These are phyloP conservation scores for Achlya hypogyna DNA, from an alignment of 352 stramenopile genomes.

Conservation along the genomic window DNA sequence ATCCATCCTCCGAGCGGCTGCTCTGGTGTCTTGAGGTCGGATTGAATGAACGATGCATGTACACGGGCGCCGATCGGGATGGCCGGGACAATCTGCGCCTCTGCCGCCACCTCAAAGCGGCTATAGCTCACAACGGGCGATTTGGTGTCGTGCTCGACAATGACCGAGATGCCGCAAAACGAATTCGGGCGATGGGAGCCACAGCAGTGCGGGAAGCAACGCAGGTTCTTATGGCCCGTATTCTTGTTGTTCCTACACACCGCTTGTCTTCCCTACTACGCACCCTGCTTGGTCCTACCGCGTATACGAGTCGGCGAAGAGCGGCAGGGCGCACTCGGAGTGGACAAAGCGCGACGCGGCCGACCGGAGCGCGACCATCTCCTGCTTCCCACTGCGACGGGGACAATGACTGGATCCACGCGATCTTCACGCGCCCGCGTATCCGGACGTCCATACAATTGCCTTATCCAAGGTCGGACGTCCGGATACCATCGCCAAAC, in stretches of 20 bases:
- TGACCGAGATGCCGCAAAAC: constrained; percentile 67
- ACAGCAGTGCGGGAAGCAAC: constrained; percentile 76
- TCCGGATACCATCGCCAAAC: neutral
- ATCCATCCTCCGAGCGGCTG: constrained; percentile 47
- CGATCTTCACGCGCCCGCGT: neutral
- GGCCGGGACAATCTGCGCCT: constrained; percentile 15
- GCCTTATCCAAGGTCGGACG: neutral
- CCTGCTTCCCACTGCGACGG: neutral
- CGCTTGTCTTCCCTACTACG: neutral
- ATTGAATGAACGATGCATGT: neutral
- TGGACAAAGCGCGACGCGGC: constrained; percentile 10
- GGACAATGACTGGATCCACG: neutral
- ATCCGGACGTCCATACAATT: constrained; percentile 2
- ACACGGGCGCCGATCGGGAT: neutral
- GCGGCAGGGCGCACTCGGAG: neutral
- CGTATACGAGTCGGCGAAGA: constrained; percentile 18
- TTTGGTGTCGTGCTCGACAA: constrained; percentile 52
- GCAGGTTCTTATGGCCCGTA: constrained; percentile 61
- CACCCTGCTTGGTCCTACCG: neutral
- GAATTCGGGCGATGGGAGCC: constrained; percentile 75
- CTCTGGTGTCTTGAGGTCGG: constrained; percentile 61
- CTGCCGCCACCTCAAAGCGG: constrained; percentile 52
- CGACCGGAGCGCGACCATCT: neutral
- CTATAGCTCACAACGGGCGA: constrained; percentile 51
- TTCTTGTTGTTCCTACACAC: constrained; percentile 72